Evolutionary conservation across 345 rosid genomes (phyloP).

Genomic region (Lepidium sativum): DNA sequence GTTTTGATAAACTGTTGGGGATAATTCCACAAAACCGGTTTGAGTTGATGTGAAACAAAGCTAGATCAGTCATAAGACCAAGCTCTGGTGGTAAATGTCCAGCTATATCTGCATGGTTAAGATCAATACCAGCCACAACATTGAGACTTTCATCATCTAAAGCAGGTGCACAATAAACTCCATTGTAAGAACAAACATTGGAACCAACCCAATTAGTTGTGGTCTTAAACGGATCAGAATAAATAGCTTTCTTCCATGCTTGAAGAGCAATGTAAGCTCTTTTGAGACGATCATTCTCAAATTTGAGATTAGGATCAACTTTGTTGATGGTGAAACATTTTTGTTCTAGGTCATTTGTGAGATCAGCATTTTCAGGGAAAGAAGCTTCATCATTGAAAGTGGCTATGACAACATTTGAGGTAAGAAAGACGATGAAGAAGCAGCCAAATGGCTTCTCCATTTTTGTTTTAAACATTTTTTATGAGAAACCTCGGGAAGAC

Average conservation of each 20-base stretch:
- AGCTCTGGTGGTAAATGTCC: conserved; percentile 55
- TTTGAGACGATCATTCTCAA: conserved; percentile 39
- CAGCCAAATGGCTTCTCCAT: conserved; percentile 26
- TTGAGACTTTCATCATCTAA: conserved; percentile 33
- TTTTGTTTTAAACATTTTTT: conserved; percentile 8
- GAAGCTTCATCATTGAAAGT: conserved; percentile 28
- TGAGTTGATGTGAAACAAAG: conserved; percentile 59
- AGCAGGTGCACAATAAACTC: conserved; percentile 54
- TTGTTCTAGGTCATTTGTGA: conserved; percentile 23
- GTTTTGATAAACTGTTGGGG: conserved; percentile 40
- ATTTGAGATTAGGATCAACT: conserved; percentile 28
- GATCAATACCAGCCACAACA: conserved; percentile 59
- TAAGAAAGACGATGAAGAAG: conserved; percentile 22
- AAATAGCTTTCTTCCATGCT: conserved; percentile 50
- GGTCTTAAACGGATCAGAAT: conserved; percentile 50
- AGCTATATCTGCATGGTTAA: conserved; percentile 57
- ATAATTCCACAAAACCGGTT: conserved; percentile 66
- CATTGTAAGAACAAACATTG: conserved; percentile 49
- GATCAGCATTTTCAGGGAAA: conserved; percentile 28
- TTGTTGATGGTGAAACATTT: not conserved
- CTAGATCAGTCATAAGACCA: conserved; percentile 49
- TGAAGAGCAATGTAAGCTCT: conserved; percentile 54
- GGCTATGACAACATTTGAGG: conserved; percentile 7
- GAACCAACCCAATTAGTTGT: conserved; percentile 54
- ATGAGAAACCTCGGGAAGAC: conserved; percentile 33